phyloP scores from a whole-genome alignment of 768 basidiomycete species.

The Boletus rufocinnamomeus region DNA sequence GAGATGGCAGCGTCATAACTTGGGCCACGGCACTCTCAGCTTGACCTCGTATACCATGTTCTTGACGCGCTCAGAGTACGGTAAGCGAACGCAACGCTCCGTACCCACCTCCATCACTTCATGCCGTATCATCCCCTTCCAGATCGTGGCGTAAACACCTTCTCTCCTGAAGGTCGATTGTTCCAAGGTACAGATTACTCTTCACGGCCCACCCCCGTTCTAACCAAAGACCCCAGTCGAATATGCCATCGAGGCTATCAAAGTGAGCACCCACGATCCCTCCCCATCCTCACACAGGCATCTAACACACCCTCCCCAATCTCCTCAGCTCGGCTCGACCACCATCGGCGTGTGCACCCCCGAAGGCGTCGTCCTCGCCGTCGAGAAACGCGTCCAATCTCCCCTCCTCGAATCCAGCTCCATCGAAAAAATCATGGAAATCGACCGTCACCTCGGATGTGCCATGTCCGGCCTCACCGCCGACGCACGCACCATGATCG shows the following conservation, averaged over 20 bases:
- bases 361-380: conserved; percentile 88
- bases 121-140: not conserved
- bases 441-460: conserved; percentile 93
- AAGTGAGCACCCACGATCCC: conserved; percentile 49
- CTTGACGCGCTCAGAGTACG: conserved; percentile 94
- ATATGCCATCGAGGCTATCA: conserved; percentile 99
- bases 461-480: conserved; percentile 98
- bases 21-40: not conserved
- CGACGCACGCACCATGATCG: conserved; percentile 99
- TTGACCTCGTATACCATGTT: conserved; percentile 59
- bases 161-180: conserved; percentile 96
- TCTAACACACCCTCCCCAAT: no score
- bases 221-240: conserved; percentile 63
- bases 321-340: conserved; percentile 87
- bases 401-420: conserved; percentile 92
- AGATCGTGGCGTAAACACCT: conserved; percentile 99
- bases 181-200: conserved; percentile 83
- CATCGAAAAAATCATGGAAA: conserved; percentile 99
- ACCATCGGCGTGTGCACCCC: conserved; percentile 94
- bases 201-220: conserved; percentile 2
- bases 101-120: not conserved
- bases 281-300: not conserved
- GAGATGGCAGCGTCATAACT: conserved; percentile 34
- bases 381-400: conserved; percentile 98
- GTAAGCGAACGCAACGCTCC: conserved; percentile 37